phyloP scores from a whole-genome alignment of 768 basidiomycete species.

The Russula foetens region DNA sequence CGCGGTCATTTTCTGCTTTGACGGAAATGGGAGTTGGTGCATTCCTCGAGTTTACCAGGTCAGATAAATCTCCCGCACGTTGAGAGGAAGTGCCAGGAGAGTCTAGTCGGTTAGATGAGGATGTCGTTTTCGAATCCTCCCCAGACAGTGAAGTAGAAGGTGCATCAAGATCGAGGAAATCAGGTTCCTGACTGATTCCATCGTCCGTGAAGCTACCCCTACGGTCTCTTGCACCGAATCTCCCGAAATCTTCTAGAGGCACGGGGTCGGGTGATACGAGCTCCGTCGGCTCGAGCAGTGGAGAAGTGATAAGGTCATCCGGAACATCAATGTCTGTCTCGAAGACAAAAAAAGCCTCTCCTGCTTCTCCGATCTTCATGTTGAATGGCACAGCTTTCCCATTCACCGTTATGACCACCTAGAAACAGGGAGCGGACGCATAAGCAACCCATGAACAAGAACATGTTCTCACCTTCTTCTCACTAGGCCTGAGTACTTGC shows the following conservation, averaged over 20 bases:
- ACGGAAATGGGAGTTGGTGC: conserved; percentile 23
- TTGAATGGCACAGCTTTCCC: conserved; percentile 78
- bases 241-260: conserved; percentile 27
- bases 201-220: conserved; percentile 18
- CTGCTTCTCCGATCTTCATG: conserved; percentile 99
- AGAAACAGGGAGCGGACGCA: not conserved
- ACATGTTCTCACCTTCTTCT: conserved; percentile 66
- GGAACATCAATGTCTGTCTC: conserved; percentile 96
- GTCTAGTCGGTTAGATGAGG: not conserved
- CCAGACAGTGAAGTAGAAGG: not conserved
- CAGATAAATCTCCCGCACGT: conserved; percentile 15
- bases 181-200: conserved; percentile 46
- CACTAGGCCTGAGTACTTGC: conserved; percentile 86
- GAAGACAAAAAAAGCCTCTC: conserved; percentile 98
- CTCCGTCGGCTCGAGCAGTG: conserved; percentile 64
- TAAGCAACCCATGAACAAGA: not conserved
- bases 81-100: not conserved
- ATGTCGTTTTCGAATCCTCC: not conserved
- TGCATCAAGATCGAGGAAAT: conserved; percentile 80
- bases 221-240: conserved; percentile 36
- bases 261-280: conserved; percentile 26
- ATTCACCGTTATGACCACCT: conserved; percentile 90
- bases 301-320: conserved; percentile 87
- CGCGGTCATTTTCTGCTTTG: conserved; percentile 21
- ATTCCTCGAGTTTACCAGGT: conserved; percentile 25